A percentile compares a stretch with the other conserved stretches of the same genome.
These are phyloP conservation scores for Bromus sterilis DNA, from an alignment of 176 grass and related monocot species.

Conservation along the genomic window DNA sequence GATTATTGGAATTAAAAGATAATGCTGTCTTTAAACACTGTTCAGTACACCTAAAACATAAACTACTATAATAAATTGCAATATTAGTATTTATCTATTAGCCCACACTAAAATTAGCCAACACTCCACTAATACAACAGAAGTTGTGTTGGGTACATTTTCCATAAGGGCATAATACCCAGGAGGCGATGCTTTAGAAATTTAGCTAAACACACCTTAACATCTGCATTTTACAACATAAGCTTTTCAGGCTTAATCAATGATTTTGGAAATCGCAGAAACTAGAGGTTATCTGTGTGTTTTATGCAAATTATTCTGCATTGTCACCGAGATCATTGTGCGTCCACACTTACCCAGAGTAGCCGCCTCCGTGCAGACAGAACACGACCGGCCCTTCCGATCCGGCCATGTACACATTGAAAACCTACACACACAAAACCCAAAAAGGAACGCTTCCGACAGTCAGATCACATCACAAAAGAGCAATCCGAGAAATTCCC, in stretches of 20 bases:
- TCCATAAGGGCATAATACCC: neutral
- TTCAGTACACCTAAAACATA: neutral
- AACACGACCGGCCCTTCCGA: conserved; percentile 90
- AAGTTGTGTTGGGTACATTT: conserved; percentile 1
- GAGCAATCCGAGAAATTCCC: neutral
- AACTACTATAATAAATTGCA: neutral
- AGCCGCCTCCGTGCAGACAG: conserved; percentile 94
- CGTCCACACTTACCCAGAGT: conserved; percentile 51
- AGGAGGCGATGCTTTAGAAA: neutral
- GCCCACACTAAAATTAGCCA: neutral
- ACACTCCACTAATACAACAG: neutral
- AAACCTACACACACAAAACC: conserved; percentile 29
- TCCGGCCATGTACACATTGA: conserved; percentile 73
- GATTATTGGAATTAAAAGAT: neutral
- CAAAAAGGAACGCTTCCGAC: neutral
- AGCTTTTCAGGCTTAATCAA: neutral
- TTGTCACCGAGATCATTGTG: neutral
- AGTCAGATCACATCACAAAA: conserved; percentile 12
- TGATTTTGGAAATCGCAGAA: neutral
- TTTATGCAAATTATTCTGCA: neutral
- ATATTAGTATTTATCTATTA: neutral
- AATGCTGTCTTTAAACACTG: neutral
- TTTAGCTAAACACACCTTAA: neutral
- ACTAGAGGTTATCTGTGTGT: neutral
- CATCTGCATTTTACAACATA: neutral